Evolutionary conservation across 108 stramenopile species (phyloP), one percentile per base, ranked within the genome.

Genomic region (Pinguiococcus pyrenoidosus): DNA sequence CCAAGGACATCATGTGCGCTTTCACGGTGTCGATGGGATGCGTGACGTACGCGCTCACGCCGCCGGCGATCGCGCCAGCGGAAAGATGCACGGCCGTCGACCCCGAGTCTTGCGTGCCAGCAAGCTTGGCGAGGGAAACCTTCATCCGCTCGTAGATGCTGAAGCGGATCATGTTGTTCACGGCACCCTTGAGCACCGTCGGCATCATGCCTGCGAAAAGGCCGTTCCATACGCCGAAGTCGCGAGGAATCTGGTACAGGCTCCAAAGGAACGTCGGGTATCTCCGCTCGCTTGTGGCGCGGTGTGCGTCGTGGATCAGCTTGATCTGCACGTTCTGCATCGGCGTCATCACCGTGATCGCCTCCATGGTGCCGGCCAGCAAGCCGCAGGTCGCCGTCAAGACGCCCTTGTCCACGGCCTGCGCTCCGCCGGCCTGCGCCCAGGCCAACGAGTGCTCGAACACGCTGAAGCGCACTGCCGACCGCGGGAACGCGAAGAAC

Each of bases 241-340:
- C 28, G n/a, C 56, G 46, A 2, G 22, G 21, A 16, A 57, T 57
- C 37, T 45, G 46, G 14, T 28, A 26, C 28, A 57, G 8, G 13
- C 46, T 46, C 37, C 39, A n/a, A 29, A 39, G 16, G 37, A 48
- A 57, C 22, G 46, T 46, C 20, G 33, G 34, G 13, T 18, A 29
- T 17, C 23, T 29, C 18, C 0, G 32, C 7, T n/a, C n/a, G n/a
- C n/a, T n/a, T n/a, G 8, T 9, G n/a, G 9, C 9, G 17, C 44
- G 22, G 35, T 44, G 24, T 1, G 44, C 29, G 25, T 56, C 55
- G 10, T 59, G 59, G 5, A 30, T 49, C 59, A 51, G 49, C 25
- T 43, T 59, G 59, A 59, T 50, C 49, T 59, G 59, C 24, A 59
- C 50, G 49, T 49, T 49, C 42, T 50, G 49, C 18, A 59, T 48